These are phyloP conservation scores for Polyporus arcularius DNA, from an alignment of 768 basidiomycete species.

Conservation along the genomic window DNA sequence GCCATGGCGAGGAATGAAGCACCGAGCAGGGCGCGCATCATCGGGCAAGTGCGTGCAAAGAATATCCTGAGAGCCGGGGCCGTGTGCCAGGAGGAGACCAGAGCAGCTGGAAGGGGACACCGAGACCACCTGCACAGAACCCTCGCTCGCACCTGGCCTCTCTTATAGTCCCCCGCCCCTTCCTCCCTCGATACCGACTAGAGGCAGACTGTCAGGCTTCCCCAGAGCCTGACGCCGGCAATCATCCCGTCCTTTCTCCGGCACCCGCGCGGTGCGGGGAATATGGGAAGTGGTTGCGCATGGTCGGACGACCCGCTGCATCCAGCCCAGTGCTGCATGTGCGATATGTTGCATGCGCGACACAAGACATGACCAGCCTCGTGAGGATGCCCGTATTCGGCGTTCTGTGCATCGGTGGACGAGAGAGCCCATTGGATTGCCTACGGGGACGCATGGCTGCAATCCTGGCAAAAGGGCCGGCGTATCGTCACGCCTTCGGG, in stretches of 20 bases:
- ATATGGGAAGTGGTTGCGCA: background rate
- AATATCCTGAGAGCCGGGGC: constrained; percentile 10
- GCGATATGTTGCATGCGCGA: too few relatives aligned
- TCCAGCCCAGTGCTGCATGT: background rate
- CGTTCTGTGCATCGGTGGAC: background rate
- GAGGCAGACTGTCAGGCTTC: background rate
- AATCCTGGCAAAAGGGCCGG: constrained; percentile 3
- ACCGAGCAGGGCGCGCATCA: constrained; percentile 5
- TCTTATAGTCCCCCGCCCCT: constrained; percentile 2
- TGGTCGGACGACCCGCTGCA: background rate
- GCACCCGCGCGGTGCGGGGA: background rate
- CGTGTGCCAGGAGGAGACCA: constrained; percentile 1
- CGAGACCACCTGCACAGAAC: background rate
- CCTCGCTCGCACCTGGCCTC: background rate
- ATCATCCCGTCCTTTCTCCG: constrained; percentile 19
- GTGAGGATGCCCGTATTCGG: background rate
- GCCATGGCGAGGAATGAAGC: constrained; percentile 5
- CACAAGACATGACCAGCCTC: background rate
- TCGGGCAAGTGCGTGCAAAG: background rate
- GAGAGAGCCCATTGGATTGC: background rate
- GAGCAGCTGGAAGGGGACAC: constrained; percentile 3
- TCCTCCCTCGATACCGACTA: background rate
- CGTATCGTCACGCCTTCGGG: constrained; percentile 5
- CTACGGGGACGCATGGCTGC: background rate
- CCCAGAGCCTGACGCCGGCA: constrained; percentile 4